Evolutionary conservation across 2,329 filamentous ascomycete species (phyloP), one percentile per base, ranked within the genome.

Genomic region (Dothistroma septosporum): DNA sequence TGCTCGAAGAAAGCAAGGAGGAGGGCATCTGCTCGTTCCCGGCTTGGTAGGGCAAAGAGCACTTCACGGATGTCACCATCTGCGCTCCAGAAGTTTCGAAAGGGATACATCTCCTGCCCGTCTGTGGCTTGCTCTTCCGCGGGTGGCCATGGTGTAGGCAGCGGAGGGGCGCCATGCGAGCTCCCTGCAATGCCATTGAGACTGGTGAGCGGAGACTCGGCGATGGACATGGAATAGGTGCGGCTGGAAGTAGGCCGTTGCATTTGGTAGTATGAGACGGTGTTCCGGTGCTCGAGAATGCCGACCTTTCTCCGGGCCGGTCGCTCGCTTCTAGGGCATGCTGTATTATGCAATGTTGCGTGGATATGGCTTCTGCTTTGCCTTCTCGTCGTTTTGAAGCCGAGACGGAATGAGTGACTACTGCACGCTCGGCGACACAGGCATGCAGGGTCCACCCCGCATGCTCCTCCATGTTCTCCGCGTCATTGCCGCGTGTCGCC

Each of bases 81-180:
- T 4, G 24, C 31, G 21, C 44, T 62, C 60, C 60, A 62, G 31
- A 56, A 62, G 33, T 62, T 59, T 9, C 33, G 33, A 16, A 37
- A 37, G 10, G 33, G 33, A 9, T 37, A 37, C 33, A 37, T 37
- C 10, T 11, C 33, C 33, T 37, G 33, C 33, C 33, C 33, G 14
- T 37, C 33, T 16, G 33, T 9, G 10, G 33, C 33, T 37, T 37
- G 33, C 33, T 37, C 33, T 37, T 37, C 33, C 33, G 33, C 33
- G 3, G 33, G 33, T 37, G 33, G 33, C 33, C 33, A 37, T 37
- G 33, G 10, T 37, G 33, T 11, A 37, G 33, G 33, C 33, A 16
- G 14, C 14, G 10, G 33, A 37, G 2, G 33, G 2, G 33, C 10
- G 33, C 33, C 33, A 11, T 11, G 10, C 10, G 33, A 3, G 33